Evolutionary conservation across 2,329 filamentous ascomycete species (phyloP).

Genomic region (Stagonosporopsis chrysanthemi): DNA sequence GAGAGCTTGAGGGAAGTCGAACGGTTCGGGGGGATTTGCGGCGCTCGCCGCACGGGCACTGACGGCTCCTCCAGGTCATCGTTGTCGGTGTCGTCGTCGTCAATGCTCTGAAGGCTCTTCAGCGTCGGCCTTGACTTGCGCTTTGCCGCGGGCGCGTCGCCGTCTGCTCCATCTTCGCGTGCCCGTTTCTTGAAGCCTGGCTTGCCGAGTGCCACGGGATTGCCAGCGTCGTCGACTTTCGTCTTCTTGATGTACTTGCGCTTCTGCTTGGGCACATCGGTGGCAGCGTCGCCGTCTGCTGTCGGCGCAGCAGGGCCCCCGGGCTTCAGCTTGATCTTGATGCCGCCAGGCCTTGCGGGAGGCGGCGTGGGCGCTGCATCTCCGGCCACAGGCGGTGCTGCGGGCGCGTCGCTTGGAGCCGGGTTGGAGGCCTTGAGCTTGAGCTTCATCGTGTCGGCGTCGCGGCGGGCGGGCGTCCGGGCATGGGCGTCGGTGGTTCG

Average conservation of each 20-base stretch:
- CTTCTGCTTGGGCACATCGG: conserved; percentile 51
- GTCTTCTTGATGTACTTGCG: conserved; percentile 54
- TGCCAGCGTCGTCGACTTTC: conserved; percentile 43
- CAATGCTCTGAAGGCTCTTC: conserved; percentile 39
- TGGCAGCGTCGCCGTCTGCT: conserved; percentile 36
- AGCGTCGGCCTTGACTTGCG: conserved; percentile 46
- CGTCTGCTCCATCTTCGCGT: conserved; percentile 47
- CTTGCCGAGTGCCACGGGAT: conserved; percentile 36
- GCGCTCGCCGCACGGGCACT: conserved; percentile 6
- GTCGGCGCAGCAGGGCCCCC: conserved; percentile 25
- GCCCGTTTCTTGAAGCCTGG: conserved; percentile 44
- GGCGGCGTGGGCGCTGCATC: conserved; percentile 23
- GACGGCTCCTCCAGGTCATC: conserved; percentile 34
- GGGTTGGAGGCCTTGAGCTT: conserved; percentile 40
- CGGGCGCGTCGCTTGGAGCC: conserved; percentile 31
- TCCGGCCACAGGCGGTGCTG: conserved; percentile 21
- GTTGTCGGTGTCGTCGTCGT: conserved; percentile 34
- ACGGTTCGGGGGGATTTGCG: conserved; percentile 23
- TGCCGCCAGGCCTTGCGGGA: conserved; percentile 22
- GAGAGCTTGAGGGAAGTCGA: conserved; percentile 42
- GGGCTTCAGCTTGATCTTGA: conserved; percentile 47
- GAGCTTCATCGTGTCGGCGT: conserved; percentile 37
- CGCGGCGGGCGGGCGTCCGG: not conserved
- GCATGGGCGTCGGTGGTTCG: conserved; percentile 2
- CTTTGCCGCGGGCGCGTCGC: conserved; percentile 38